These are phyloP conservation scores for Claviceps sorghi DNA, from an alignment of 2,329 filamentous ascomycete species.

Conservation along the genomic window DNA sequence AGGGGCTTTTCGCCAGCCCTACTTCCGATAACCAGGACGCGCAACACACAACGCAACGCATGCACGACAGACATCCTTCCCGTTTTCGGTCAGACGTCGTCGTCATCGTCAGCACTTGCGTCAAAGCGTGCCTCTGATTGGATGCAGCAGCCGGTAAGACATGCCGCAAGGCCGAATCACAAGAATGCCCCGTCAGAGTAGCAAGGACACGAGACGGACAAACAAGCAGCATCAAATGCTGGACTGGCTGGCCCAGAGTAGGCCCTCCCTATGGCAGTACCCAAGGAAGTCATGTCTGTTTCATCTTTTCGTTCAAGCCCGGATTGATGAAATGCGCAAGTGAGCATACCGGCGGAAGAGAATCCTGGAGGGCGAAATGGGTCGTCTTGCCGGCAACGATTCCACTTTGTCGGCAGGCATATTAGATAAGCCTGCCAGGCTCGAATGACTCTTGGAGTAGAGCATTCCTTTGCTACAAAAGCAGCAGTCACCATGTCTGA, in stretches of 20 bases:
- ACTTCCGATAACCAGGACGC: neutral
- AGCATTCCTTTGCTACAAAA: neutral
- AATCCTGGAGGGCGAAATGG: neutral
- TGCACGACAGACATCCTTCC: too few species aligned
- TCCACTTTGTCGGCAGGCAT: neutral
- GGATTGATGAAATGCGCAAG: neutral
- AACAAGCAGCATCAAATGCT: too few species aligned
- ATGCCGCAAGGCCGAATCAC: neutral
- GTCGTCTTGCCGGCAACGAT: neutral
- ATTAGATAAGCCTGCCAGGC: neutral
- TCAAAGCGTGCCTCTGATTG: neutral
- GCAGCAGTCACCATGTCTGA: neutral
- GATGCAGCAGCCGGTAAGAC: neutral
- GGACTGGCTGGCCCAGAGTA: too few species aligned
- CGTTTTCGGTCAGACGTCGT: too few species aligned
- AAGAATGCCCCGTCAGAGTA: neutral
- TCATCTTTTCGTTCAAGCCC: too few species aligned
- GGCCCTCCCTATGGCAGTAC: too few species aligned
- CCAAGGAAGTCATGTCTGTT: too few species aligned
- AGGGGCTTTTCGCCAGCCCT: neutral
- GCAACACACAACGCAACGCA: neutral
- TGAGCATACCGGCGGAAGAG: neutral
- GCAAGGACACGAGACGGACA: too few species aligned
- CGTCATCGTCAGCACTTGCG: neutral
- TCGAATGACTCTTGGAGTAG: neutral